Evolutionary conservation across 257 asterid genomes (phyloP), one percentile per base, ranked within the genome.

Genomic region (Osmanthus fragrans): DNA sequence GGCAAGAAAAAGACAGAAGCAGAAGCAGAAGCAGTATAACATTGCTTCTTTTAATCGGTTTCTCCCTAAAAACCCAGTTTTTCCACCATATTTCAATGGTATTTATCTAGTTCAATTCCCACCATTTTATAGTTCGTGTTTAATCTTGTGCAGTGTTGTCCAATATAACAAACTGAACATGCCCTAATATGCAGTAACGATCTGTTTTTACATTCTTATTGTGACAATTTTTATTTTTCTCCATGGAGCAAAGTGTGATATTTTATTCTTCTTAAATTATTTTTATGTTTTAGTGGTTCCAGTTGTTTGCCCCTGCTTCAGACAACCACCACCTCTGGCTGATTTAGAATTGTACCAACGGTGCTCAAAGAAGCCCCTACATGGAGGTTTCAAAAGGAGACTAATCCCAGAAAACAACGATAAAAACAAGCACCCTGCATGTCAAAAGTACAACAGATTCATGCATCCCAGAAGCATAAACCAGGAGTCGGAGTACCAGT

Each of bases 1-100:
- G 83, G 96, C 98, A 1, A 83, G 98, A 76, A 97, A 92, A 47
- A 87, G 97, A 75, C 98, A 92, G 37, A 88, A 96, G 84, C 97
- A 87, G 80, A 92, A 90, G 74, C 96, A 90, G 42, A 87, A 80
- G 69, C 34, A 63, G 74, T 80, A 47, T 4, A 45, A 58, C 27
- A 74, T 88, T 7, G 83, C 94, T 70, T 77, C 78, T 80, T 88
- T 83, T 78, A 89, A 83, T 72, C 88, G 84, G 2, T 79, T 86
- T 70, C 80, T 84, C 67, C 91, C 83, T 65, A 40, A 83, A 30
- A 1, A 84, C 6, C 54, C 87, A 33, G 45, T 80, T 71, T 82
- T 79, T 39, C 83, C 90, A 10, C 73, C 85, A 34, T 81, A 80
- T 27, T 87, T 84, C 0, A 90, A 88, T 73, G 94, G 97, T 89